Evolutionary conservation across 2,329 filamentous ascomycete genomes (phyloP).

Genomic region (Botrytis fabae): DNA sequence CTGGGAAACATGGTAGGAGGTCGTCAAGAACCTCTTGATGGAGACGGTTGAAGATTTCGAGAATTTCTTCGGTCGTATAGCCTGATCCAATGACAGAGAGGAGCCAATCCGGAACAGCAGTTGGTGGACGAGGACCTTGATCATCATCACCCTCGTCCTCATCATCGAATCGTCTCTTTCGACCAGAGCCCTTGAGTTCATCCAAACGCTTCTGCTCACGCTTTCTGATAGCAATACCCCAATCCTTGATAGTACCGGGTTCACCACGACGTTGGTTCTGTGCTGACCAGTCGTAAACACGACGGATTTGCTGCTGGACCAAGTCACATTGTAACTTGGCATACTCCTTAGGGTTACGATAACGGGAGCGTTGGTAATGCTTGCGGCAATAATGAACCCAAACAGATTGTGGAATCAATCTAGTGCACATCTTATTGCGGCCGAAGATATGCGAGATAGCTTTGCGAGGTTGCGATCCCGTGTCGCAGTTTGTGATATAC

Average conservation of each 20-base stretch:
- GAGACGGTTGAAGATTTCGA: slow-evolving; percentile 43
- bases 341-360: slow-evolving; percentile 64
- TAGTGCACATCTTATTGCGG: slow-evolving; percentile 76
- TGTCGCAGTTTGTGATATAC: slow-evolving; percentile 59
- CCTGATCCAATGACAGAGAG: slow-evolving; percentile 38
- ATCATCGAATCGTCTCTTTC: slow-evolving; percentile 37
- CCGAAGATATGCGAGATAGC: slow-evolving; percentile 81
- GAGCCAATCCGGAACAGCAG: slow-evolving; percentile 41
- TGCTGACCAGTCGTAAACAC: slow-evolving; percentile 64
- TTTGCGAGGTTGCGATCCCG: slow-evolving; percentile 65
- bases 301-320: slow-evolving; percentile 60
- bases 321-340: slow-evolving; percentile 63
- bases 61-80: slow-evolving; percentile 41
- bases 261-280: slow-evolving; percentile 45
- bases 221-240: slow-evolving; percentile 64
- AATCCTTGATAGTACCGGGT: slow-evolving; percentile 54
- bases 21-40: slow-evolving; percentile 42
- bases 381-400: slow-evolving; percentile 81
- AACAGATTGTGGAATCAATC: slow-evolving; percentile 64
- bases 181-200: slow-evolving; percentile 38
- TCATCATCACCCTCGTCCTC: slow-evolving; percentile 35
- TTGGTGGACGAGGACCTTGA: slow-evolving; percentile 32
- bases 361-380: slow-evolving; percentile 75
- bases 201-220: slow-evolving; percentile 61
- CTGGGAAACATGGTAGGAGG: slow-evolving; percentile 42